Evolutionary conservation across 352 stramenopile genomes (phyloP).

Genomic region (Globisporangium barbulae): DNA sequence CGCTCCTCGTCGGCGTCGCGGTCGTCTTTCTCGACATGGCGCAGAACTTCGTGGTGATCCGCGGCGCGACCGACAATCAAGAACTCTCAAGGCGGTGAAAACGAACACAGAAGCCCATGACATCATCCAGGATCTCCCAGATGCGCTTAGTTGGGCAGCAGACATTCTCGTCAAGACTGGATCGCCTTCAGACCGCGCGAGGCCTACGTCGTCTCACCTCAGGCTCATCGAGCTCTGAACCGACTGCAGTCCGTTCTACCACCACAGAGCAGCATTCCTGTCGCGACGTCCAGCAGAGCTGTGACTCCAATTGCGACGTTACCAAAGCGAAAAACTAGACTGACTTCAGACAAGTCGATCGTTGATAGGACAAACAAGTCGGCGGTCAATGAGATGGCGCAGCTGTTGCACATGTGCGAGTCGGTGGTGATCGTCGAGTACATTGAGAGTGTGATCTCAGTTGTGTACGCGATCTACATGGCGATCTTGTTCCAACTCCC

Average conservation of each 20-base stretch:
- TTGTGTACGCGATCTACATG: conserved; percentile 24
- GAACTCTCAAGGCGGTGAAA: not conserved
- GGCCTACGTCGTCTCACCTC: too few species aligned
- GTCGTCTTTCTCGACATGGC: conserved; percentile 7
- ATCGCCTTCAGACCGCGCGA: not conserved
- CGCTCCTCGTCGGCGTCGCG: conserved; percentile 16
- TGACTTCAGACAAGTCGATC: too few species aligned
- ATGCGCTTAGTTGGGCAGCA: not conserved
- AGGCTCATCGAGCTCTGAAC: too few species aligned
- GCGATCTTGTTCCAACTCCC: conserved; percentile 11
- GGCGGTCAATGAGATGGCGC: not conserved
- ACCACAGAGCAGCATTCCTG: too few species aligned
- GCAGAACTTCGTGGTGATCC: conserved; percentile 3
- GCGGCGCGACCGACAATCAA: not conserved
- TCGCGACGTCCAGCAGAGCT: too few species aligned
- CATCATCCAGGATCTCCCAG: not conserved
- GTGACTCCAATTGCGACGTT: too few species aligned
- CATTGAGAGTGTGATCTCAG: conserved; percentile 26
- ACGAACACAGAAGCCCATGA: not conserved
- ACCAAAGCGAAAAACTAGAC: too few species aligned
- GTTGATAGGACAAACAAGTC: too few species aligned
- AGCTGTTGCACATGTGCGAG: conserved; percentile 20
- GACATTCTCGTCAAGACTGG: not conserved
- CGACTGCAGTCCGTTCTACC: too few species aligned
- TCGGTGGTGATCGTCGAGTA: conserved; percentile 27